Conservation (phyloP, 768 basidiomycete species). For the Collybia sp. region DNA sequence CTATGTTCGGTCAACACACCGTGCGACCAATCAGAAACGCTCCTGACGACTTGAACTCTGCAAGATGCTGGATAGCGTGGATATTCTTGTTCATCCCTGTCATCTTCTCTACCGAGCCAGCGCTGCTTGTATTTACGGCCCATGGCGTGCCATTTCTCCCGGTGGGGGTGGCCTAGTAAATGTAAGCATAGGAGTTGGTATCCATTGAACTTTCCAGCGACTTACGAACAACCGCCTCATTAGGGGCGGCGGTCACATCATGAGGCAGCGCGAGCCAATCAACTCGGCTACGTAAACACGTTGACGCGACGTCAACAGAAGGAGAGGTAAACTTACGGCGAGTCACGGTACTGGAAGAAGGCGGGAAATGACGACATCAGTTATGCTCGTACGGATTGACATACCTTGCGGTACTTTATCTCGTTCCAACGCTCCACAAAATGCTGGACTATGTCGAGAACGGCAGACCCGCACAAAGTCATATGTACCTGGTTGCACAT, state of each 20-base stretch:
- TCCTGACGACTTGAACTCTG: slow-evolving; percentile 77
- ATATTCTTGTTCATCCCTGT: slow-evolving; percentile 34
- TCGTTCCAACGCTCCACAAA: slow-evolving; percentile 93
- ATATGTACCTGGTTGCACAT: slow-evolving; percentile 61
- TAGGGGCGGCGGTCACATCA: slow-evolving; percentile 51
- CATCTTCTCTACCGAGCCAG: slow-evolving; percentile 51
- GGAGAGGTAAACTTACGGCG: slow-evolving; percentile 33
- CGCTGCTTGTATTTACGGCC: slow-evolving; percentile 61
- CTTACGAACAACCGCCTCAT: slow-evolving; percentile 61
- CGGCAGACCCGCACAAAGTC: slow-evolving; percentile 76
- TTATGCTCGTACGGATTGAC: not conserved
- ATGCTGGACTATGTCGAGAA: slow-evolving; percentile 90
- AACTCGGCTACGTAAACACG: slow-evolving; percentile 30
- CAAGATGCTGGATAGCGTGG: slow-evolving; percentile 45
- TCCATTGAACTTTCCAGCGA: not conserved
- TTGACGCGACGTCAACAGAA: slow-evolving; percentile 5
- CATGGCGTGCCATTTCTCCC: slow-evolving; percentile 51
- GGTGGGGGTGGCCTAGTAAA: slow-evolving; percentile 57
- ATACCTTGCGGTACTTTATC: slow-evolving; percentile 74
- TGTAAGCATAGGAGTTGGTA: not conserved
- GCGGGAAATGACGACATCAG: no score
- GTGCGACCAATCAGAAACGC: slow-evolving; percentile 91
- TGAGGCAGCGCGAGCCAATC: slow-evolving; percentile 82
- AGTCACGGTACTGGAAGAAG: slow-evolving; percentile 32
- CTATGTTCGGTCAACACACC: slow-evolving; percentile 87